A percentile compares a stretch with the other conserved stretches of the same genome.
These are phyloP conservation scores for Saururus chinensis DNA, from an alignment of 164 flowering plant species.

Conservation along the genomic window DNA sequence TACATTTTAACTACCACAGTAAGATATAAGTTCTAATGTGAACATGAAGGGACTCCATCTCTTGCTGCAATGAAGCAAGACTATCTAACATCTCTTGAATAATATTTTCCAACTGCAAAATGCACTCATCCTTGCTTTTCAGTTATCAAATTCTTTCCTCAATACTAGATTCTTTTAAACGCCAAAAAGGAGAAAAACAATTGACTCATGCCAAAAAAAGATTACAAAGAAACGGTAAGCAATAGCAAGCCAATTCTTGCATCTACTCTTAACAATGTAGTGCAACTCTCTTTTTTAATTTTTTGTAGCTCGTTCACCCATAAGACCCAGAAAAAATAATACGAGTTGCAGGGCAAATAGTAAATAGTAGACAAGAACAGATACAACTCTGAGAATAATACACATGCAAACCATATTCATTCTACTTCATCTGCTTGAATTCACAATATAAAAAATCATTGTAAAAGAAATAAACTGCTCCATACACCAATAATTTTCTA, in stretches of 20 bases:
- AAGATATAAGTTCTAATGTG: neutral
- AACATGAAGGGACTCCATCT: constrained; percentile 42
- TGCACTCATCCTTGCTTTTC: constrained; percentile 50
- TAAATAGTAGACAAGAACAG: too few species aligned
- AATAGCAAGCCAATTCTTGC: neutral
- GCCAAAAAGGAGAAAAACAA: constrained; percentile 1
- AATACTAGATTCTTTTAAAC: constrained; percentile 36
- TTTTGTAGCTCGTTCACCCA: too few species aligned
- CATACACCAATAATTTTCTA: too few species aligned
- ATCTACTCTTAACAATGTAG: too few species aligned
- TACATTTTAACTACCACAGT: neutral
- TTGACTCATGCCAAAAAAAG: neutral
- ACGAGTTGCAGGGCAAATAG: too few species aligned
- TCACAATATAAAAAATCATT: too few species aligned
- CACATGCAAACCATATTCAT: too few species aligned
- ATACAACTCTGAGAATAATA: too few species aligned
- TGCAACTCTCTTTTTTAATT: too few species aligned
- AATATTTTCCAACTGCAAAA: constrained; percentile 41
- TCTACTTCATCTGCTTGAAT: too few species aligned
- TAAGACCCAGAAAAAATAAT: too few species aligned
- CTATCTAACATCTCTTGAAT: constrained; percentile 43
- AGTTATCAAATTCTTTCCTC: constrained; percentile 42
- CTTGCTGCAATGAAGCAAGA: constrained; percentile 40
- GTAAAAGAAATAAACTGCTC: too few species aligned
- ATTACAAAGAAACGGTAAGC: neutral